These are phyloP conservation scores for Dendryphion nanum DNA, from an alignment of 2,329 filamentous ascomycete species.

Conservation along the genomic window DNA sequence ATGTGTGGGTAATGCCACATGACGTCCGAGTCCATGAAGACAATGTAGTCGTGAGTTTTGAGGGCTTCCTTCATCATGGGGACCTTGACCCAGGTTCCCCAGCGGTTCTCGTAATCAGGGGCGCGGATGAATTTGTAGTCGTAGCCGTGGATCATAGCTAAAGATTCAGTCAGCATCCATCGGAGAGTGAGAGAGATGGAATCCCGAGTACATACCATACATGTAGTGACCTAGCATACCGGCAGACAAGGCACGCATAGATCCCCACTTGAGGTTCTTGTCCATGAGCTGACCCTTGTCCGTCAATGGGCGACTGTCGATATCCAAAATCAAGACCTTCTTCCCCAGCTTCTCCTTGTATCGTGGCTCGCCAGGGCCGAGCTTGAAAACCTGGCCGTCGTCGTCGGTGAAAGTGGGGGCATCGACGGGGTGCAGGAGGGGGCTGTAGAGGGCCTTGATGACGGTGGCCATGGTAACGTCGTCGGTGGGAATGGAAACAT, in stretches of 20 bases:
- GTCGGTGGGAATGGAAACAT: not conserved
- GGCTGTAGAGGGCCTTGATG: constrained; percentile 37
- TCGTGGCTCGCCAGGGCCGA: constrained; percentile 24
- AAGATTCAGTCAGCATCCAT: not conserved
- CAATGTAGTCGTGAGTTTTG: constrained; percentile 43
- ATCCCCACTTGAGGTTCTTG: constrained; percentile 35
- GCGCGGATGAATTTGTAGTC: constrained; percentile 50
- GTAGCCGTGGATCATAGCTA: constrained; percentile 49
- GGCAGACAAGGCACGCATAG: constrained; percentile 35
- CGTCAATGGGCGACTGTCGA: constrained; percentile 37
- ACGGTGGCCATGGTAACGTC: constrained; percentile 37
- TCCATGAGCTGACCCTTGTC: constrained; percentile 37
- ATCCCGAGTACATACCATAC: constrained; percentile 23
- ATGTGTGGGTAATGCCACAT: constrained; percentile 48
- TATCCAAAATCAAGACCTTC: constrained; percentile 37
- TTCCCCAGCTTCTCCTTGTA: constrained; percentile 38
- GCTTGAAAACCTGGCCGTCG: constrained; percentile 33
- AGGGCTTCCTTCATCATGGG: constrained; percentile 44
- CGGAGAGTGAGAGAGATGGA: not conserved
- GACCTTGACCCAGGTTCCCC: constrained; percentile 52
- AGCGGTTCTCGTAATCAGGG: constrained; percentile 42
- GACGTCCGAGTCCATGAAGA: constrained; percentile 53
- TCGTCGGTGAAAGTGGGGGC: constrained; percentile 39
- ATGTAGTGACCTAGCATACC: constrained; percentile 42
- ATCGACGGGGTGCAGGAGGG: constrained; percentile 34